Percentiles rank a stretch among this genome's conserved stretches.
Conservation (phyloP, 805 yeast species). For the Candida oleophila region DNA sequence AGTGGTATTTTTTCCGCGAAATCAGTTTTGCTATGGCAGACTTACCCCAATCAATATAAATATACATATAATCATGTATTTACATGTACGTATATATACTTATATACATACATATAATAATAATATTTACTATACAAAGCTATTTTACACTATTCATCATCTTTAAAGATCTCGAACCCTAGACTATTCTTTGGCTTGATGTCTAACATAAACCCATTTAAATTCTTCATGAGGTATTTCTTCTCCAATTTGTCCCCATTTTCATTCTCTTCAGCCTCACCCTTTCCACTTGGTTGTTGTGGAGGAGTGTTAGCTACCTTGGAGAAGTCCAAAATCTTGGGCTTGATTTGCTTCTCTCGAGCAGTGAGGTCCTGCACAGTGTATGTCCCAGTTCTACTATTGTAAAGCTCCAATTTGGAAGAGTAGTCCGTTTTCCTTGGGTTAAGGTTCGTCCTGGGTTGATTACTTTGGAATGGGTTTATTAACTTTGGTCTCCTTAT, state of each 20-base stretch:
- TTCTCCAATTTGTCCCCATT: slow-evolving; percentile 2
- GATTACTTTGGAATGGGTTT: slow-evolving; percentile 2
- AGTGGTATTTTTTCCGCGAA: too few species aligned
- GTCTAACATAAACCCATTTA: slow-evolving; percentile 7
- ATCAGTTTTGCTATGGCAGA: too few species aligned
- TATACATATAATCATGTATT: too few species aligned
- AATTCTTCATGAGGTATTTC: slow-evolving; percentile 5
- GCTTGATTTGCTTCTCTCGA: slow-evolving; percentile 34
- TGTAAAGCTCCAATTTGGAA: slow-evolving; percentile 28
- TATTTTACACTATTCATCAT: slow-evolving; percentile 2
- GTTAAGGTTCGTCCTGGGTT: background rate
- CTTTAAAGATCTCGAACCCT: slow-evolving; percentile 7
- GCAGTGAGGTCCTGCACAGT: slow-evolving; percentile 30
- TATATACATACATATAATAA: too few species aligned
- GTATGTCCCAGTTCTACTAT: slow-evolving; percentile 38
- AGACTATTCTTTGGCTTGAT: slow-evolving; percentile 3
- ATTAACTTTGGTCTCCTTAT: background rate
- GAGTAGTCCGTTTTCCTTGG: slow-evolving; percentile 13
- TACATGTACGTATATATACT: too few species aligned
- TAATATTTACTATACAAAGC: background rate
- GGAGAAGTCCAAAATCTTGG: slow-evolving; percentile 35
- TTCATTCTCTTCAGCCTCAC: background rate
- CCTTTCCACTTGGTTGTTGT: background rate
- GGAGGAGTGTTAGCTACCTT: background rate
- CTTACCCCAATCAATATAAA: background rate